phyloP scores from a whole-genome alignment of 345 rosid species.

The Eucalyptus rudis region DNA sequence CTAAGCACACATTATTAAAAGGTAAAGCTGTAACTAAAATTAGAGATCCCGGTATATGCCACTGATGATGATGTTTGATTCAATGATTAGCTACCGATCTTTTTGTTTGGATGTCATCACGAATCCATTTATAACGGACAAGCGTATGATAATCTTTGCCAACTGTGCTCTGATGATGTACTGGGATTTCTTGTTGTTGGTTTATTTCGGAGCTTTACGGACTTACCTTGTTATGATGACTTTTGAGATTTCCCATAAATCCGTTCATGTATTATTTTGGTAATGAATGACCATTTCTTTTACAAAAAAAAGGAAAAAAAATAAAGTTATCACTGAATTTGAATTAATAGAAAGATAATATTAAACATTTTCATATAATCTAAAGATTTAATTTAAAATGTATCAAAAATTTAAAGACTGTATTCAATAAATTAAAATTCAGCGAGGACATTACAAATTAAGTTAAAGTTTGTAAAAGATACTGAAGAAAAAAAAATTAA shows the following conservation, averaged over 20 bases:
- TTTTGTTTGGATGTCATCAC: no score
- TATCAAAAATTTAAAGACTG: fast-evolving
- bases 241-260: no score
- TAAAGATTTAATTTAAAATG: fast-evolving
- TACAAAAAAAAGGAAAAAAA: fast-evolving
- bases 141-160: no score
- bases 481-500: no score
- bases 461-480: no score
- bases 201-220: fast-evolving
- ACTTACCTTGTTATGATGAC: no score
- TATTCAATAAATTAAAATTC: no score
- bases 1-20: fast-evolving
- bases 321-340: fast-evolving
- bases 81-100: fast-evolving
- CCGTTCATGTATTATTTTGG: no score
- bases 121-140: fast-evolving
- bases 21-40: no score
- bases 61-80: fast-evolving
- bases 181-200: no score
- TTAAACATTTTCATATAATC: no score
- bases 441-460: fast-evolving
- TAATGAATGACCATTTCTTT: no score
- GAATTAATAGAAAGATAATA: fast-evolving
- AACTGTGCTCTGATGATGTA: fast-evolving
- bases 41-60: fast-evolving